phyloP scores from a whole-genome alignment of 495 filamentous ascomycete genomes.

The Talaromyces ruber region DNA sequence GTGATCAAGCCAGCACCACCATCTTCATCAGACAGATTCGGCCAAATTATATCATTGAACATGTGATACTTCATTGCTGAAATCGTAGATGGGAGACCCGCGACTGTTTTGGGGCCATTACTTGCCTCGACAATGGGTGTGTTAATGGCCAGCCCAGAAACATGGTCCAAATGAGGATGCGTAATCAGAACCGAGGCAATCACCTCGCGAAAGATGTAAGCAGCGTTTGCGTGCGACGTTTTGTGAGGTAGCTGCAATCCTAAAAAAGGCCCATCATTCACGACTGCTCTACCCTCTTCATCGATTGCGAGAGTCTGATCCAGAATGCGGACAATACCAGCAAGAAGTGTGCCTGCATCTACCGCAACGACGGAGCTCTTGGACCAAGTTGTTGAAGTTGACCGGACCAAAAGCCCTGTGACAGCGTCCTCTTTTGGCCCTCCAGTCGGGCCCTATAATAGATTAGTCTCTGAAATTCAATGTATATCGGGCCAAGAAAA shows the following conservation, averaged over 20 bases:
- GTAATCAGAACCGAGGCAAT: slow-evolving; percentile 87
- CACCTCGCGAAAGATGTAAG: slow-evolving; percentile 64
- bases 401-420: slow-evolving; percentile 82
- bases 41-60: slow-evolving; percentile 98
- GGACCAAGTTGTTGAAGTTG: slow-evolving; percentile 65
- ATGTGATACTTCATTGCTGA: slow-evolving; percentile 84
- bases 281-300: slow-evolving; percentile 12
- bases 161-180: slow-evolving; percentile 89
- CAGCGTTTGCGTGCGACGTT: slow-evolving; percentile 65
- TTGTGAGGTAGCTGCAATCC: slow-evolving; percentile 57
- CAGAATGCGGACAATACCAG: slow-evolving; percentile 70
- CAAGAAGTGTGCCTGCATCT: slow-evolving; percentile 85
- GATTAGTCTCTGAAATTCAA: neutral
- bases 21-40: slow-evolving; percentile 93
- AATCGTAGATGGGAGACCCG: slow-evolving; percentile 77
- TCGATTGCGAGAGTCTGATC: slow-evolving; percentile 38
- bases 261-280: slow-evolving; percentile 57
- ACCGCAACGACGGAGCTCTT: slow-evolving; percentile 78
- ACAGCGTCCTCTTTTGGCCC: slow-evolving; percentile 84
- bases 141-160: slow-evolving; percentile 86
- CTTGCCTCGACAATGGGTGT: slow-evolving; percentile 73
- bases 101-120: slow-evolving; percentile 67
- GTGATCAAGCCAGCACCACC: slow-evolving; percentile 87
- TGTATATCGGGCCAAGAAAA: neutral
- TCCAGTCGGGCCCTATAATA: slow-evolving; percentile 71